Evolutionary conservation across 768 basidiomycete species (phyloP).

Genomic region (Tylopilus balloui): DNA sequence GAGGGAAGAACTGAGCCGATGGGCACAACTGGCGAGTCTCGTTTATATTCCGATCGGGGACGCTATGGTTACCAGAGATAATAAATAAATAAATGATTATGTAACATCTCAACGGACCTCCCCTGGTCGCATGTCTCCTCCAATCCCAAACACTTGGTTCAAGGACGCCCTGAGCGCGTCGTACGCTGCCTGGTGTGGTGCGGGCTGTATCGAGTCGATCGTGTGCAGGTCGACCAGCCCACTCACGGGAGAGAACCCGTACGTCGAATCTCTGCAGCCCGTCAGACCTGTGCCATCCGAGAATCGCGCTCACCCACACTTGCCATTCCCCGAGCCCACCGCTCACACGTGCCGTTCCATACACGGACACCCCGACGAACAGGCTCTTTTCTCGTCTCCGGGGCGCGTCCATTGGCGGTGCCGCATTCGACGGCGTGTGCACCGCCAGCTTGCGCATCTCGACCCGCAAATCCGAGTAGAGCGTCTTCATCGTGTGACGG

Average conservation of each 20-base stretch:
- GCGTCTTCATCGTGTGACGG: conserved; percentile 68
- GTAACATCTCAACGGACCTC: conserved; percentile 11
- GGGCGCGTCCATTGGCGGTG: neutral
- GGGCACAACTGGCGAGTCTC: neutral
- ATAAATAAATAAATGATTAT: conserved; percentile 6
- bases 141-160: conserved; percentile 21
- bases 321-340: conserved; percentile 65
- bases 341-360: conserved; percentile 60
- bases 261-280: conserved; percentile 56
- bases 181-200: conserved; percentile 68
- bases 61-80: conserved; percentile 5
- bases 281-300: neutral
- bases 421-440: conserved; percentile 9
- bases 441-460: conserved; percentile 47
- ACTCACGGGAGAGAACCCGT: conserved; percentile 62
- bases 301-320: conserved; percentile 43
- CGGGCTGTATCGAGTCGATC: conserved; percentile 74
- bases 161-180: conserved; percentile 48
- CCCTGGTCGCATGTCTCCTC: conserved; percentile 16
- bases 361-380: conserved; percentile 49
- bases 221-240: conserved; percentile 63
- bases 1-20: neutral
- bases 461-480: conserved; percentile 64
- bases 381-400: conserved; percentile 52
- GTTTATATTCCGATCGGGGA: neutral